Percentiles rank a stretch among this genome's conserved stretches.
These are phyloP conservation scores for Flueggea neowawraea DNA, from an alignment of 441 rosid species.

Conservation along the genomic window DNA sequence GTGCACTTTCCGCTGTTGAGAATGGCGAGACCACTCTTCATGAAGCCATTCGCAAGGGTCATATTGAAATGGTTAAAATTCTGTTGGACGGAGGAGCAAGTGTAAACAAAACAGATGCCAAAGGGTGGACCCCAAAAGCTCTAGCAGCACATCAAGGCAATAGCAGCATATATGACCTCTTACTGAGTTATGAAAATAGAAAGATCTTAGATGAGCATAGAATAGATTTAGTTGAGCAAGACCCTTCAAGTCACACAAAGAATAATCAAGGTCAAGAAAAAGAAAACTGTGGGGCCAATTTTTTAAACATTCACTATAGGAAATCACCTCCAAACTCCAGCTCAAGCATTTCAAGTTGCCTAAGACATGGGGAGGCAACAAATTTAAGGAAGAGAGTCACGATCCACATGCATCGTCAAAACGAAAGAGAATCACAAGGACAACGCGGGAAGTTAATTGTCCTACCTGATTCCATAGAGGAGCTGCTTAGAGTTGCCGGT, in stretches of 20 bases:
- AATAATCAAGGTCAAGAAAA: constrained; percentile 24
- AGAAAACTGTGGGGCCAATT: constrained; percentile 20
- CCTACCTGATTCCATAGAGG: constrained; percentile 78
- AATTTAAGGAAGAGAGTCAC: constrained; percentile 64
- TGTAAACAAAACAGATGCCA: constrained; percentile 44
- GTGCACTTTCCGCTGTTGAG: constrained; percentile 26
- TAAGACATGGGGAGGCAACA: constrained; percentile 22
- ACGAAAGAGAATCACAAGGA: constrained; percentile 26
- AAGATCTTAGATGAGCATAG: constrained; percentile 41
- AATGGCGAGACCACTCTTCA: constrained; percentile 45
- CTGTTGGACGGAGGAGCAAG: constrained; percentile 47
- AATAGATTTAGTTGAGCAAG: constrained; percentile 42
- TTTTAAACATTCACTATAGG: constrained; percentile 17
- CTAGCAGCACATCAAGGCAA: constrained; percentile 49
- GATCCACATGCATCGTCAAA: constrained; percentile 55
- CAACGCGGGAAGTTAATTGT: constrained; percentile 55
- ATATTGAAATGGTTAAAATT: constrained; percentile 54
- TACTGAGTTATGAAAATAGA: constrained; percentile 40
- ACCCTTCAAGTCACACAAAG: constrained; percentile 19
- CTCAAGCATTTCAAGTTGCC: constrained; percentile 23
- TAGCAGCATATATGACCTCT: constrained; percentile 44
- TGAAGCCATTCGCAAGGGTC: constrained; percentile 46
- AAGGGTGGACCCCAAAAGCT: constrained; percentile 49
- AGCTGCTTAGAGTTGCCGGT: constrained; percentile 81
- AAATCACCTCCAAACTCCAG: constrained; percentile 24